Percentiles rank a stretch among this genome's conserved stretches.
phyloP scores from a whole-genome alignment of 2,329 filamentous ascomycete species.

The Penicillium sclerotiorum region DNA sequence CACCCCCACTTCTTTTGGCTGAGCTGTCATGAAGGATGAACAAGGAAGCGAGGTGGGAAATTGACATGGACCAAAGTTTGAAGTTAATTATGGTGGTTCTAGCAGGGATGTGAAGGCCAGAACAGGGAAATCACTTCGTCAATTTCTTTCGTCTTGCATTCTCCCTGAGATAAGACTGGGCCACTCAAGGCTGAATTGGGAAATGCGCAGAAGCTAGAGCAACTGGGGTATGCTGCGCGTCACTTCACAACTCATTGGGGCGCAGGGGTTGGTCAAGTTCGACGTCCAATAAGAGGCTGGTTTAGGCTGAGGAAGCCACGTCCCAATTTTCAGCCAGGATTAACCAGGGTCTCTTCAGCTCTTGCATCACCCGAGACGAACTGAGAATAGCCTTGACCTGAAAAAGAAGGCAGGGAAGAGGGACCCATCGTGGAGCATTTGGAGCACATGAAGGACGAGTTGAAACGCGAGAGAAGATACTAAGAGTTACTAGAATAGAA shows the following conservation, averaged over 20 bases:
- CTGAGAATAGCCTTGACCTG: too few species aligned
- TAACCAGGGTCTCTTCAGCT: not conserved
- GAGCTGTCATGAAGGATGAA: too few species aligned
- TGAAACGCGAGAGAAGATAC: too few species aligned
- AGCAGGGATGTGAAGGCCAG: not conserved
- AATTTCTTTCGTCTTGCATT: not conserved
- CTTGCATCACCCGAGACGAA: conserved; percentile 2
- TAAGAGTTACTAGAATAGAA: too few species aligned
- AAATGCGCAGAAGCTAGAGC: not conserved
- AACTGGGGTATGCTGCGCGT: not conserved
- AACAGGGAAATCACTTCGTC: not conserved
- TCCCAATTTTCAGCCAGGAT: not conserved
- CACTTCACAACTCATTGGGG: not conserved
- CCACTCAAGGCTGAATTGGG: not conserved
- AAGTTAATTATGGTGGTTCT: not conserved
- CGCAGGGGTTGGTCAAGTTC: not conserved
- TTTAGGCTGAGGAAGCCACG: not conserved
- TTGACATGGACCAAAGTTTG: too few species aligned
- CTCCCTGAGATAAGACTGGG: not conserved
- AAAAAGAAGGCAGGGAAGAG: too few species aligned
- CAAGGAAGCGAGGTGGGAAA: too few species aligned
- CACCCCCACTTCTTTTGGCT: too few species aligned
- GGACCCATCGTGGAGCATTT: too few species aligned
- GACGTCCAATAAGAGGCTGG: not conserved
- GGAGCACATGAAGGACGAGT: too few species aligned